Evolutionary conservation across 768 basidiomycete species (phyloP), one percentile per base, ranked within the genome.

Genomic region (Hemileccinum rubropunctum): DNA sequence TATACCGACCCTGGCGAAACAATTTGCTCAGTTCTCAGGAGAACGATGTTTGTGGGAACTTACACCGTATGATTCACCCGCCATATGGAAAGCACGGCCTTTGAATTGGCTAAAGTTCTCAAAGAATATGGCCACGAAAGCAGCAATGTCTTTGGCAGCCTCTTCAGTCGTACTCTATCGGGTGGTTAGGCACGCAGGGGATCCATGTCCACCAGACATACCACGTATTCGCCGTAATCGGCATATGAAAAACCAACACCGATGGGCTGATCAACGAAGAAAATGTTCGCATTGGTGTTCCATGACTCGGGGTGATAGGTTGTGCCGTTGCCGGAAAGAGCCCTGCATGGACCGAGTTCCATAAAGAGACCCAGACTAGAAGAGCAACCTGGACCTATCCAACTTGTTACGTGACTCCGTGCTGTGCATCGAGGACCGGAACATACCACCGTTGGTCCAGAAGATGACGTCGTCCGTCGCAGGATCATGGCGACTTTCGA

Each of bases 331-430:
- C 69, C 67, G 17, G 74, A 73, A 10, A 73, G 68, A 14, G 88
- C 76, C 36, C 80, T 75, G 63, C 90, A 92, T 1, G 89, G 89
- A 17, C 89, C 89, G 57, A 76, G 69, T 64, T 88, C 88, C 76
- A 87, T 86, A 52, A 89, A 76, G 12, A 89, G 71, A 4, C 86
- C 88, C 1, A 84, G 70, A 69, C 78, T 79, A 35, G 77, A 77
- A 3, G 79, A 79, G 57, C 74, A 75, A 28, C 80, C 80, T 17
- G 81, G 81, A 12, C 68, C 68, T 68, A 32, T 35, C 32, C 30
- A n/a, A 34, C 13, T 15, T 13, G 36, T 38, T 10, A 40, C 27
- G 14, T n/a, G 20, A 9, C 13, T 23, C 34, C 6, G 10, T 14
- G 17, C 3, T 12, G 6, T 36, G 9, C 4, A 12, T 36, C 39